Conservation (phyloP, 2,329 filamentous ascomycete genomes). For the Furcasterigmium furcatum region DNA sequence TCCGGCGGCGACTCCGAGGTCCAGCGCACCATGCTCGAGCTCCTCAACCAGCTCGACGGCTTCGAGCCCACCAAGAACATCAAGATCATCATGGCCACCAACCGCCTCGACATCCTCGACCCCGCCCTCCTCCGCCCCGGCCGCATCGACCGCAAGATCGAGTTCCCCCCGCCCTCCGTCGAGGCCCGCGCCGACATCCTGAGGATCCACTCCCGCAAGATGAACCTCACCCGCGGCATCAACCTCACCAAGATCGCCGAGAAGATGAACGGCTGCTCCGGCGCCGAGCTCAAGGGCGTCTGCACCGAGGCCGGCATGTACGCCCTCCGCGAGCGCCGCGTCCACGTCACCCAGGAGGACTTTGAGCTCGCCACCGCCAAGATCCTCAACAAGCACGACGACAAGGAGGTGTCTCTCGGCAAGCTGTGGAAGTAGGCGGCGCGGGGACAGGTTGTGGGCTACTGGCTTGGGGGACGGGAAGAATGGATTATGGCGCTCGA, state of each 20-base stretch:
- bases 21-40: conserved; percentile 96
- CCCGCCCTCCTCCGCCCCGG: conserved; percentile 93
- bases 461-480: too few species aligned
- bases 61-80: conserved; percentile 99
- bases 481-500: too few species aligned
- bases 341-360: conserved; percentile 98
- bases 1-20: conserved; percentile 97
- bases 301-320: conserved; percentile 99
- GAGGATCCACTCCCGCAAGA: conserved; percentile 94
- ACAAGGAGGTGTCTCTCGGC: conserved; percentile 89
- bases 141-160: conserved; percentile 97
- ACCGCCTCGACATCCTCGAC: conserved; percentile 95
- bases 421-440: conserved; percentile 63
- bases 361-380: conserved; percentile 98
- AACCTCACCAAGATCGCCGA: conserved; percentile 98
- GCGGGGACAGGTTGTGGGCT: conserved; percentile 1
- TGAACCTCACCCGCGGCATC: conserved; percentile 97
- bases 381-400: conserved; percentile 99
- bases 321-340: conserved; percentile 87
- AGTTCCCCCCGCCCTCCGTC: conserved; percentile 94
- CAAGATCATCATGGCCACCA: conserved; percentile 99
- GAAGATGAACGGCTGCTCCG: conserved; percentile 99
- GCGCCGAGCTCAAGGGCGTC: conserved; percentile 96
- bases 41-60: conserved; percentile 96
- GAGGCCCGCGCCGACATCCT: conserved; percentile 97